Conservation (phyloP, 306 rosid species). For the Medicago truncatula region DNA sequence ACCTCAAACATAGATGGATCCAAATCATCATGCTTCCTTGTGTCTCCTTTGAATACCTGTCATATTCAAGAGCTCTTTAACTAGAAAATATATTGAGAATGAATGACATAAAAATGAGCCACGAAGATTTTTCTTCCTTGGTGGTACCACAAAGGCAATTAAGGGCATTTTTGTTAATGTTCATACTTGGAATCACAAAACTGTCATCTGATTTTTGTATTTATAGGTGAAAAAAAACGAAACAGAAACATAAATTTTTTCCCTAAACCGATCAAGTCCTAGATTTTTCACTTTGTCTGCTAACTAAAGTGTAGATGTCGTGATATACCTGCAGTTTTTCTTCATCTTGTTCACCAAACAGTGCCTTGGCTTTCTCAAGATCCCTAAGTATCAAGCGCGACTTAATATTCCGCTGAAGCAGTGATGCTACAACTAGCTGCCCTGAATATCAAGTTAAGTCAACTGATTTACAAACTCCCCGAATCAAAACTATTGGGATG, state of each 20-base stretch:
- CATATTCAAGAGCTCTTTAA: constrained; percentile 45
- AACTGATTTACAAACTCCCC: too few species aligned
- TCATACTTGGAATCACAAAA: too few species aligned
- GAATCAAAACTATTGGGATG: too few species aligned
- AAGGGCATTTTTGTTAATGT: too few species aligned
- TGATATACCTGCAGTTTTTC: constrained; percentile 66
- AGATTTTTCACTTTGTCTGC: constrained; percentile 2
- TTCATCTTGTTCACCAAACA: constrained; percentile 79
- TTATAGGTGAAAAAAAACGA: neutral
- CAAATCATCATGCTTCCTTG: constrained; percentile 72
- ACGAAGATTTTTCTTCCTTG: neutral
- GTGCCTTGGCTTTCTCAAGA: constrained; percentile 71
- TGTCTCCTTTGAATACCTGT: constrained; percentile 83
- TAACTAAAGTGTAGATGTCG: neutral
- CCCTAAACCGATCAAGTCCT: neutral
- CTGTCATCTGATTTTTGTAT: neutral
- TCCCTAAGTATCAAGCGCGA: constrained; percentile 73
- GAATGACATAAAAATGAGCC: constrained; percentile 20
- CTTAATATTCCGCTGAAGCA: constrained; percentile 69
- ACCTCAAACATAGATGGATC: constrained; percentile 90
- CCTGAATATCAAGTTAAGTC: too few species aligned
- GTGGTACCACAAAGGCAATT: too few species aligned
- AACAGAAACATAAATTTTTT: neutral
- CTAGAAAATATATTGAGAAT: constrained; percentile 35
- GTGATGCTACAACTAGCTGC: too few species aligned